phyloP scores from a whole-genome alignment of 2,329 filamentous ascomycete species.

The Rutstroemia sp. region DNA sequence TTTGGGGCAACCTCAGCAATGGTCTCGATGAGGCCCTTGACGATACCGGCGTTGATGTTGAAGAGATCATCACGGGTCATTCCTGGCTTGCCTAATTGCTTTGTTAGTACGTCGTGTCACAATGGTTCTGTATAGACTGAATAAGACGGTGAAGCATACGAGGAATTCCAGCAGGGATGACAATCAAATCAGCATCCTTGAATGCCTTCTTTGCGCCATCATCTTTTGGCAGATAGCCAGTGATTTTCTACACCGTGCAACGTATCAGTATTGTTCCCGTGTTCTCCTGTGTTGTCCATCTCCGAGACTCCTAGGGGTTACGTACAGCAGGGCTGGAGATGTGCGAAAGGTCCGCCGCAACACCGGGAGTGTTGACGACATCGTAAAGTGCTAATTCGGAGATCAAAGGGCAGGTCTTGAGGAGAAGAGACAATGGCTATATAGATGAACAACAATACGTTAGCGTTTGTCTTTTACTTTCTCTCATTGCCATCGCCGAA shows the following conservation, averaged over 20 bases:
- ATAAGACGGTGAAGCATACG: conserved; percentile 37
- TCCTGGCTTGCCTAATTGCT: conserved; percentile 55
- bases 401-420: conserved; percentile 80
- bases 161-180: conserved; percentile 97
- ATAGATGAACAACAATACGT: not conserved
- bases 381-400: conserved; percentile 95
- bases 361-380: conserved; percentile 64
- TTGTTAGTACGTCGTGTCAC: not conserved
- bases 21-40: conserved; percentile 95
- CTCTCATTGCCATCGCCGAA: not conserved
- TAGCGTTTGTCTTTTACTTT: not conserved
- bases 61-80: conserved; percentile 99
- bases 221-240: conserved; percentile 74
- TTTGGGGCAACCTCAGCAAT: conserved; percentile 81
- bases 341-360: conserved; percentile 95
- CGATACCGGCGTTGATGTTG: conserved; percentile 99
- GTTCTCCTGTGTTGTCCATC: not conserved
- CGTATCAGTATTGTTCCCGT: not conserved
- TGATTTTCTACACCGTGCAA: conserved; percentile 65
- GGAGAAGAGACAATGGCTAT: conserved; percentile 86
- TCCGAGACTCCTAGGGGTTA: not conserved
- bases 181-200: conserved; percentile 83
- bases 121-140: too few species aligned
- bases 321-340: conserved; percentile 56
- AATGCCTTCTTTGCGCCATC: conserved; percentile 71